These are phyloP conservation scores for Mycosphaerelloides madeirae DNA, from an alignment of 2,329 filamentous ascomycete species.

Conservation along the genomic window DNA sequence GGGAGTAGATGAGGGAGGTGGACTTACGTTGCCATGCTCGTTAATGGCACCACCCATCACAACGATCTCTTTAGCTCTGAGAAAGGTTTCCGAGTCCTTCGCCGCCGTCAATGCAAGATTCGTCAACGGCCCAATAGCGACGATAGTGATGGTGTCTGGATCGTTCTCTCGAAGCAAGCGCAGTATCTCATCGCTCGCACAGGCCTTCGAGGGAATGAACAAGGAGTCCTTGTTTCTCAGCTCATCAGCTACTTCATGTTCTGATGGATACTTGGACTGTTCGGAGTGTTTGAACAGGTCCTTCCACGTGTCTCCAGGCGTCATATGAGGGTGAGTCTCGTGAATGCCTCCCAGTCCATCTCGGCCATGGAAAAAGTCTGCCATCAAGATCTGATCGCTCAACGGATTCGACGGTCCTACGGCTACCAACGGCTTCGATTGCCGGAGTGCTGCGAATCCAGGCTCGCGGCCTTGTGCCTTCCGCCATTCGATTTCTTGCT, in stretches of 20 bases:
- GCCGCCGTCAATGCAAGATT: constrained; percentile 86
- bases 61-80: constrained; percentile 82
- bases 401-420: constrained; percentile 82
- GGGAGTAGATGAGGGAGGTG: constrained; percentile 16
- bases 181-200: constrained; percentile 84
- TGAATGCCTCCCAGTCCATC: constrained; percentile 49
- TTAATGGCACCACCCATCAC: constrained; percentile 91
- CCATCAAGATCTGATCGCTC: constrained; percentile 69
- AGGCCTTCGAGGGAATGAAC: constrained; percentile 70
- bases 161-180: constrained; percentile 77
- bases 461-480: constrained; percentile 60
- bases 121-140: constrained; percentile 87
- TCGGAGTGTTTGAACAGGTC: constrained; percentile 38
- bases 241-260: constrained; percentile 34
- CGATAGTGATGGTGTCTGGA: constrained; percentile 77
- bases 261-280: constrained; percentile 25
- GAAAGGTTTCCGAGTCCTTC: constrained; percentile 81
- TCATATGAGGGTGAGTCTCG: constrained; percentile 46
- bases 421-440: constrained; percentile 67
- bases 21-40: constrained; percentile 65
- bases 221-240: constrained; percentile 40
- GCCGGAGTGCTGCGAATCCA: constrained; percentile 68
- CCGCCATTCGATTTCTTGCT: constrained; percentile 83
- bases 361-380: constrained; percentile 66
- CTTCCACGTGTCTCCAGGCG: constrained; percentile 46